Evolutionary conservation across 768 basidiomycete genomes (phyloP).

Genomic region (Mycena amicta): DNA sequence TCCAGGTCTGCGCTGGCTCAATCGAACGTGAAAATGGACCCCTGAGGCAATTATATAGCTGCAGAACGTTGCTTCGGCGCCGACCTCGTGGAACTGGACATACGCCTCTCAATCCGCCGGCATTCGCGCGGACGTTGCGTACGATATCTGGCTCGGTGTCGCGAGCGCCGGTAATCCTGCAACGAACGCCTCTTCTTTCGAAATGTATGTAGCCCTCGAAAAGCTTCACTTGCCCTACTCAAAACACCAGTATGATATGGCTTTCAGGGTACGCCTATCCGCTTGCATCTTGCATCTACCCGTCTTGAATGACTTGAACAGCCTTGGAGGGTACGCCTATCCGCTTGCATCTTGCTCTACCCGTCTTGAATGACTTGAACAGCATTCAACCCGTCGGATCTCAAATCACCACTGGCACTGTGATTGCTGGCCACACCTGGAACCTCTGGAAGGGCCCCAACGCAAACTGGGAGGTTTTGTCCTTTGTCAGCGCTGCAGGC

Average conservation of each 20-base stretch:
- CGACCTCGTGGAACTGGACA: conserved; percentile 54
- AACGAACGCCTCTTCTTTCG: conserved; percentile 48
- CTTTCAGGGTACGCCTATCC: conserved; percentile 49
- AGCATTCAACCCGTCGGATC: conserved; percentile 62
- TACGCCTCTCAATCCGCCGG: conserved; percentile 46
- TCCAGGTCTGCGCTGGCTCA: conserved; percentile 36
- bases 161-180: conserved; percentile 48
- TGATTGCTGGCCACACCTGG: conserved; percentile 54
- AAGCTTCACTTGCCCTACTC: background rate
- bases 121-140: conserved; percentile 59
- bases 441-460: conserved; percentile 59
- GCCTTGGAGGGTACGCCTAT: conserved; percentile 50
- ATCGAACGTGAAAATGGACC: background rate
- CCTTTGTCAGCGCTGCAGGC: conserved; percentile 52
- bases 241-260: conserved; percentile 56
- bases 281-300: background rate
- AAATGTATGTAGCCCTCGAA: conserved; percentile 43
- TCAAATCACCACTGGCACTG: conserved; percentile 42
- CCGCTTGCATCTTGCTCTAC: background rate
- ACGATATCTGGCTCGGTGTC: conserved; percentile 57
- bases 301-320: conserved; percentile 25
- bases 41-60: conserved; percentile 34
- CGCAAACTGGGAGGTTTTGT: conserved; percentile 56
- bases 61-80: conserved; percentile 42
- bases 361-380: background rate